Evolutionary conservation across 345 rosid genomes (phyloP).

Genomic region (Eucalyptus polyanthemos): DNA sequence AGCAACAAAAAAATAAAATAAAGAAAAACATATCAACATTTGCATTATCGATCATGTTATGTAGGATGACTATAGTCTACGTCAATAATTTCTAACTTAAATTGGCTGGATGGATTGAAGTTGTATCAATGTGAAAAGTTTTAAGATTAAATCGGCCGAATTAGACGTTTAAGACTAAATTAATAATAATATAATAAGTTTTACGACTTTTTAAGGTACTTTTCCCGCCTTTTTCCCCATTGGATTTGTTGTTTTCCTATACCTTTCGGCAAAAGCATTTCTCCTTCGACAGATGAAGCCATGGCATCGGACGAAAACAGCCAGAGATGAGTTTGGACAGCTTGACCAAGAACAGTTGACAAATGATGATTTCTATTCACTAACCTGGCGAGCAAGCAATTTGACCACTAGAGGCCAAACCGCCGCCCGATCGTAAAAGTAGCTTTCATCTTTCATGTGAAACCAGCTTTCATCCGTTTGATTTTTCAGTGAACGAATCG

Average conservation of each 20-base stretch:
- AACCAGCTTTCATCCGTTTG: background rate
- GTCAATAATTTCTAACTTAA: background rate
- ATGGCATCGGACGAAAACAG: background rate
- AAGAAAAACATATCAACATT: too few species aligned
- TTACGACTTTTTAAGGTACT: background rate
- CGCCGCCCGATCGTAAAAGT: background rate
- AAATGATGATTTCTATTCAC: background rate
- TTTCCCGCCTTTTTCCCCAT: background rate
- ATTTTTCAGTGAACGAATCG: background rate
- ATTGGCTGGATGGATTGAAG: rapidly evolving
- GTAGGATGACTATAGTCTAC: rapidly evolving
- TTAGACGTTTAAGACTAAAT: too few species aligned
- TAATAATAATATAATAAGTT: background rate
- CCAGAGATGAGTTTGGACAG: background rate
- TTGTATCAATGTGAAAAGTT: background rate
- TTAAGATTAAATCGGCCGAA: rapidly evolving
- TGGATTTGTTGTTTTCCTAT: background rate
- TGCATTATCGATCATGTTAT: rapidly evolving
- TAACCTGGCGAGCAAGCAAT: background rate
- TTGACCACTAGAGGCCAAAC: background rate
- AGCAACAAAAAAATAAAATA: rapidly evolving
- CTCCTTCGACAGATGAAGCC: background rate
- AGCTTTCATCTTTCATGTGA: background rate
- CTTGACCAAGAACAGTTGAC: background rate
- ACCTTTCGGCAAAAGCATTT: background rate